Evolutionary conservation across 208 protist species (phyloP), one percentile per base, ranked within the genome.

Genomic region (Trypanosoma brucei): DNA sequence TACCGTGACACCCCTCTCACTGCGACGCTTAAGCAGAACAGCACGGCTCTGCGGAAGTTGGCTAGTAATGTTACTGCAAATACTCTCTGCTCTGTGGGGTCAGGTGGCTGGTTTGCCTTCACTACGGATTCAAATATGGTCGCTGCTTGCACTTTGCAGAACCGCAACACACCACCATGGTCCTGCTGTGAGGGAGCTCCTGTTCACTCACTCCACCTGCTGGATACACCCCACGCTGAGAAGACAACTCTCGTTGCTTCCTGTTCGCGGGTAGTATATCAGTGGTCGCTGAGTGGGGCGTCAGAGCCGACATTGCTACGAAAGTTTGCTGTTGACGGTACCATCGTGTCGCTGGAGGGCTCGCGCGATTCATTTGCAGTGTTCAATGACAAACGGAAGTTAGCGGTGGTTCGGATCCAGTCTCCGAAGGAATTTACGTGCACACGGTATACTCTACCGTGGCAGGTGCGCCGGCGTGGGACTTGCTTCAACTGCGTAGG

Each of bases 31-130:
- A 62, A 70, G 55, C 51, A 57, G 14, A 71, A 83, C 49, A 78
- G 73, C 46, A 82, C 69, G 7, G 71, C 84, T 55, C 68, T 92
- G 65, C 84, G 88, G 4, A 53, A 61, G 38, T 72, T 91, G 35
- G 65, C 53, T 31, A 55, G 50, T 50, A 67, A 65, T 37, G 69
- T 78, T 22, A 70, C 72, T 7, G 55, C 62, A 9, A 49, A 64
- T 44, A 78, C 70, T 4, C 73, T 91, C 52, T 92, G 84, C 67
- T 60, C 74, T 9, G 81, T 82, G 35, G 81, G 79, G 59, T 84
- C 63, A 13, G 76, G 76, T 35, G 84, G 82, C 45, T 92, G 83
- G 84, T 87, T 95, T 68, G 84, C 89, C 74, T 95, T 95, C 68
- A 89, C 81, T n/a, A 76, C 75, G 55, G 81, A 83, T 39, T 62